Percentiles rank a stretch among this genome's conserved stretches.
phyloP scores from a whole-genome alignment of 2,329 filamentous ascomycete species.

The Sarocladium oryzae region DNA sequence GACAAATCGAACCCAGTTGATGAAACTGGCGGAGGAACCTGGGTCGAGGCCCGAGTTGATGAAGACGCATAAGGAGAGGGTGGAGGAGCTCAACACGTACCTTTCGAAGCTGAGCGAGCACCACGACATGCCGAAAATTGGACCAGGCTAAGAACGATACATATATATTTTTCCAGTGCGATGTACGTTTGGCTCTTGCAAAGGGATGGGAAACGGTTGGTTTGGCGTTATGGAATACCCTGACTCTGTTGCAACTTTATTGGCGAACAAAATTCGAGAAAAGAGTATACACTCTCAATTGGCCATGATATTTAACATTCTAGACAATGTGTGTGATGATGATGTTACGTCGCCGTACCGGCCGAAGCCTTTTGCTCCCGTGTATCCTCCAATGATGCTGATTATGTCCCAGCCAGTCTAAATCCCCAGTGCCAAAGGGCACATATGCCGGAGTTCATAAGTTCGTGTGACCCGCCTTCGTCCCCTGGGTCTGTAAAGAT shows the following conservation, averaged over 20 bases:
- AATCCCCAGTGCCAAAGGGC: background rate
- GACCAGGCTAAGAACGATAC: constrained; percentile 41
- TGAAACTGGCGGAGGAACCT: constrained; percentile 64
- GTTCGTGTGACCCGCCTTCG: background rate
- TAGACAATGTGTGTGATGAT: background rate
- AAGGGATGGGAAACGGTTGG: background rate
- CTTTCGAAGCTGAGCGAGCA: constrained; percentile 89
- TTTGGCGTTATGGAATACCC: constrained; percentile 8
- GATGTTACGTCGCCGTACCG: constrained; percentile 1
- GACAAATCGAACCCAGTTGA: constrained; percentile 57
- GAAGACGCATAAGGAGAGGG: constrained; percentile 94
- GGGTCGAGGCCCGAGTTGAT: constrained; percentile 64
- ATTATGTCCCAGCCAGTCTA: background rate
- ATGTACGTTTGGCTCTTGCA: background rate
- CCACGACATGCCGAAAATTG: constrained; percentile 84
- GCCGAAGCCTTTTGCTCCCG: background rate
- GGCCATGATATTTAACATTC: background rate
- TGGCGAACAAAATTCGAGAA: background rate
- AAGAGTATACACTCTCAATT: background rate
- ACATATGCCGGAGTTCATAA: constrained; percentile 7
- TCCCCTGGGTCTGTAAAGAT: background rate
- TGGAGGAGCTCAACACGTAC: constrained; percentile 93
- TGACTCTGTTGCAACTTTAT: background rate
- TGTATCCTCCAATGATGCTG: background rate
- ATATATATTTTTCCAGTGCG: background rate